phyloP scores from a whole-genome alignment of 331 rosid species.

The Ulmus americana region DNA sequence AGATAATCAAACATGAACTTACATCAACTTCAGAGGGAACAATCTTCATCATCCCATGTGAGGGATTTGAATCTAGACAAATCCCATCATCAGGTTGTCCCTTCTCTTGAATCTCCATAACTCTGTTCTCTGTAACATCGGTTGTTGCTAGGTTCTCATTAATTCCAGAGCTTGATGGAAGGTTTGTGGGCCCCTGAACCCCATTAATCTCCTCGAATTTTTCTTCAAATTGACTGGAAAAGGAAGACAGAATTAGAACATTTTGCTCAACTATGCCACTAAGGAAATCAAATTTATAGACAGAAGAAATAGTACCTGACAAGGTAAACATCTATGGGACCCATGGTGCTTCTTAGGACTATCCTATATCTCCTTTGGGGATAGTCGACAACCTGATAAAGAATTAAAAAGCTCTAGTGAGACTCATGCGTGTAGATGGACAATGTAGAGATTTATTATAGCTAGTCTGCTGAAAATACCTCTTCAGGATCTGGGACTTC shows the following conservation, averaged over 20 bases:
- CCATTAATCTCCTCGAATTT: slow-evolving; percentile 86
- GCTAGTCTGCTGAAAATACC: slow-evolving; percentile 42
- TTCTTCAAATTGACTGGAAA: slow-evolving; percentile 85
- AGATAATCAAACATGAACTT: slow-evolving; percentile 33
- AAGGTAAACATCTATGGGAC: slow-evolving; percentile 94
- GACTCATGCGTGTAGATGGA: slow-evolving; percentile 21
- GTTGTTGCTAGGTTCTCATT: slow-evolving; percentile 36
- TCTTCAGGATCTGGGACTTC: slow-evolving; percentile 99
- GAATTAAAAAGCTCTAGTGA: slow-evolving; percentile 26
- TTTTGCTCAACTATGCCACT: background rate
- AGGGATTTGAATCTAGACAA: slow-evolving; percentile 43
- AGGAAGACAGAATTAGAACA: slow-evolving; percentile 14
- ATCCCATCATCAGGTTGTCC: slow-evolving; percentile 50
- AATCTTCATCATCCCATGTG: slow-evolving; percentile 91
- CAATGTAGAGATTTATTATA: slow-evolving; percentile 3
- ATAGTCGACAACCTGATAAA: slow-evolving; percentile 76
- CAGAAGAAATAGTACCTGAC: slow-evolving; percentile 58
- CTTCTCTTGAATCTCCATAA: slow-evolving; percentile 43
- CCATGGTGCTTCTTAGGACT: slow-evolving; percentile 95
- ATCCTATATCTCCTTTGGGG: slow-evolving; percentile 93
- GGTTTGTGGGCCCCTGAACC: slow-evolving; percentile 44
- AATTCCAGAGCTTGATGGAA: slow-evolving; percentile 54
- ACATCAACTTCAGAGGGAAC: slow-evolving; percentile 94
- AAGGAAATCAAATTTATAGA: slow-evolving; percentile 15
- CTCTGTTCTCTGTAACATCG: slow-evolving; percentile 39